These are phyloP conservation scores for Dendrobium huoshanense DNA, from an alignment of 106 monocot genomes.

Conservation along the genomic window DNA sequence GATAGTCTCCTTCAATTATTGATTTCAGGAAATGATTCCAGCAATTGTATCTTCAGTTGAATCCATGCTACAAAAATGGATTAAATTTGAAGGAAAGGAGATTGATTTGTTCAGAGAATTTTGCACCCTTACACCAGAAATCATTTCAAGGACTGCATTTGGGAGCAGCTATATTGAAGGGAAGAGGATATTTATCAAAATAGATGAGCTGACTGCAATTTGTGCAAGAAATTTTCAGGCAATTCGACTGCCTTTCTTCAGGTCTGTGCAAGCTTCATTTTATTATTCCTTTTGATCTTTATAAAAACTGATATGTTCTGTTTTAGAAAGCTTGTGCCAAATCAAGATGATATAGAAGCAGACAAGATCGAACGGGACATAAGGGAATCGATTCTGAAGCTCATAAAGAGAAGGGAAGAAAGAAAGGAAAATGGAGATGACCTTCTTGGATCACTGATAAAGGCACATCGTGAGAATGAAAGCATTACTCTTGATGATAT, in stretches of 20 bases:
- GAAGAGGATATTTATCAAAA: conserved; percentile 14
- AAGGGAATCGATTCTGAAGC: conserved; percentile 9
- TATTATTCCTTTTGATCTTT: background rate
- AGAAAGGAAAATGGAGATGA: conserved; percentile 13
- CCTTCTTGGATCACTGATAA: conserved; percentile 39
- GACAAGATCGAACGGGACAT: conserved; percentile 7
- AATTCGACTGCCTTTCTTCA: conserved; percentile 1
- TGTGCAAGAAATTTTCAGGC: background rate
- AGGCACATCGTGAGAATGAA: background rate
- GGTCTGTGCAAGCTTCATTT: background rate
- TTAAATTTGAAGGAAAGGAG: conserved; percentile 11
- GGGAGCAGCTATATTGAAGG: conserved; percentile 17
- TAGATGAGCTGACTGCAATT: conserved; percentile 2
- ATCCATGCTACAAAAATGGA: conserved; percentile 12
- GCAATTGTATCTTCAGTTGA: conserved; percentile 1
- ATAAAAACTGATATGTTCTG: background rate
- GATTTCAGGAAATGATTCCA: conserved; percentile 18
- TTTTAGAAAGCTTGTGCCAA: background rate
- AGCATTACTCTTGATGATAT: conserved; percentile 37
- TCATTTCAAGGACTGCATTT: conserved; percentile 22
- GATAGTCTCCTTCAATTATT: too few relatives aligned
- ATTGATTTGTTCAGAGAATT: conserved; percentile 15
- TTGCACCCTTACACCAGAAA: conserved; percentile 6
- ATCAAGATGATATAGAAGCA: conserved; percentile 10
- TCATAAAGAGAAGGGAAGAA: conserved; percentile 15